phyloP scores from a whole-genome alignment of 73 alveolate species.

The Uronychia binucleata region DNA sequence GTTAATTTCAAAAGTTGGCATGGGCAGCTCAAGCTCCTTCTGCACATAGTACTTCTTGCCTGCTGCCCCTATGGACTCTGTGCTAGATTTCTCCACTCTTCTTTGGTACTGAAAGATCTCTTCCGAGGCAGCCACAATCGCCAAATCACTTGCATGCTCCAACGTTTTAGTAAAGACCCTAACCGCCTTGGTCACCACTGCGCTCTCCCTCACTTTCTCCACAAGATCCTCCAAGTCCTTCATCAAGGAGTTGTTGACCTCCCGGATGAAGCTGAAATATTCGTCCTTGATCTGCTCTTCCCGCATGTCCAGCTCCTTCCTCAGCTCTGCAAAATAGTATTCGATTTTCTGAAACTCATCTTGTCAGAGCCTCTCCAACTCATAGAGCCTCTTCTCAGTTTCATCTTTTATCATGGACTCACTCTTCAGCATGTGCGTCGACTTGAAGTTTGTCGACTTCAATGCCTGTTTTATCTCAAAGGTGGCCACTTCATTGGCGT shows the following conservation, averaged over 20 bases:
- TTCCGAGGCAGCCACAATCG: slow-evolving; percentile 21
- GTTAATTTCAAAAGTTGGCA: slow-evolving; percentile 29
- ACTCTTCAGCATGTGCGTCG: slow-evolving; percentile 23
- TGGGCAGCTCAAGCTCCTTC: slow-evolving; percentile 28
- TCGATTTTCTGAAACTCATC: slow-evolving; percentile 36
- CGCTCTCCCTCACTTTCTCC: not conserved
- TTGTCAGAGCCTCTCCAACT: slow-evolving; percentile 9
- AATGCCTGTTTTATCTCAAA: slow-evolving; percentile 54
- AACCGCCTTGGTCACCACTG: not conserved
- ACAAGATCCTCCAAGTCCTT: not conserved
- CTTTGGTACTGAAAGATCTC: not conserved
- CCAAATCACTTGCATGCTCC: slow-evolving; percentile 9
- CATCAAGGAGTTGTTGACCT: not conserved
- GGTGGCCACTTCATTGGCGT: slow-evolving; percentile 60
- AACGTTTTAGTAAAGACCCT: not conserved
- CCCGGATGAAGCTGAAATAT: not conserved
- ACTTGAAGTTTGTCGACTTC: slow-evolving; percentile 16
- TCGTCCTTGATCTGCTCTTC: slow-evolving; percentile 7
- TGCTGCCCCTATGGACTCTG: not conserved
- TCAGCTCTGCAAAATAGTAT: slow-evolving; percentile 19
- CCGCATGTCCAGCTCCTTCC: slow-evolving; percentile 28
- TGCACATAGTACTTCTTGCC: slow-evolving; percentile 15
- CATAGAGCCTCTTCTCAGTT: slow-evolving; percentile 39
- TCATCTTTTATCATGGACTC: slow-evolving; percentile 23
- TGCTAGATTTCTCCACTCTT: not conserved